These are phyloP conservation scores for Grigorovia yakushimaensis DNA, from an alignment of 805 yeast species.

Conservation along the genomic window DNA sequence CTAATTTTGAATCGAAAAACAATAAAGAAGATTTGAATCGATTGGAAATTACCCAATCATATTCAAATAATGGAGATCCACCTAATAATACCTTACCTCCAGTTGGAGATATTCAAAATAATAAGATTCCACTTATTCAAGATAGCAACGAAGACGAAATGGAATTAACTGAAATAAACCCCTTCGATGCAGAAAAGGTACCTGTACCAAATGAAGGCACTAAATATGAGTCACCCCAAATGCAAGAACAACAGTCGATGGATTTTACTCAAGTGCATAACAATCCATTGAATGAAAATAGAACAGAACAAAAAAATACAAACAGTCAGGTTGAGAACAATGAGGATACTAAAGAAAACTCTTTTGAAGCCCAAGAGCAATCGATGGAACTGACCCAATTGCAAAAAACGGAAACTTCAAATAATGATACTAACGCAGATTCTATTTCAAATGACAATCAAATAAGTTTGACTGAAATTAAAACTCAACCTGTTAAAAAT, in stretches of 20 bases:
- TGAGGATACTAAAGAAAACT: too few relatives aligned
- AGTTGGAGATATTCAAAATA: background rate
- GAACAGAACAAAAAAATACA: background rate
- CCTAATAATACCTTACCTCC: too few relatives aligned
- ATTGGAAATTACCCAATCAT: too few relatives aligned
- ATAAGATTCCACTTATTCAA: background rate
- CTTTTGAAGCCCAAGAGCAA: too few relatives aligned
- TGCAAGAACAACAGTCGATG: background rate
- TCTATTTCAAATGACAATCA: background rate
- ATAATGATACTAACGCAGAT: background rate
- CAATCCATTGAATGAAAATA: background rate
- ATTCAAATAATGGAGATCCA: background rate
- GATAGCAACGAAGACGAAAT: background rate
- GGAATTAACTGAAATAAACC: constrained; percentile 5
- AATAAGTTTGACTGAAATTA: background rate
- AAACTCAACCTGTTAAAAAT: background rate
- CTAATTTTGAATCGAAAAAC: background rate
- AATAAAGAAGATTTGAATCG: background rate
- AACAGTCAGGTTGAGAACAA: too few relatives aligned
- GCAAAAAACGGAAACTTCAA: background rate
- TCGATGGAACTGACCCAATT: background rate
- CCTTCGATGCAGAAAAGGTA: too few relatives aligned
- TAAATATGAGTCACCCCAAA: background rate
- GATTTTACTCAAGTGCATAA: background rate
- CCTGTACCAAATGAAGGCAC: background rate